Conservation (phyloP, 768 basidiomycete species). For the Rhizopogon vinicolor region DNA sequence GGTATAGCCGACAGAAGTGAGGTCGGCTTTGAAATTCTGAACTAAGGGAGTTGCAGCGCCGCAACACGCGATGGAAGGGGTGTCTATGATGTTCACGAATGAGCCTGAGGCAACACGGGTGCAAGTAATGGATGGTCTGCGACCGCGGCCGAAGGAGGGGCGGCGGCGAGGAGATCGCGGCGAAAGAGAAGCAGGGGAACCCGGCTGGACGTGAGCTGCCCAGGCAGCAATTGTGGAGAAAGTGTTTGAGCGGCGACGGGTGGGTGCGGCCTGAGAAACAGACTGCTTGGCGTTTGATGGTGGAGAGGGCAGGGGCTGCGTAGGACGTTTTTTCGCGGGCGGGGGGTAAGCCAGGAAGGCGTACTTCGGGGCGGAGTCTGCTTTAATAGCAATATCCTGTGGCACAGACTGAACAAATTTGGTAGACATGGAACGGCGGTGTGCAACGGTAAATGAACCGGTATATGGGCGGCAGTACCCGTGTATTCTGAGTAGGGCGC, state of each 20-base stretch:
- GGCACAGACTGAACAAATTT: constrained; percentile 5
- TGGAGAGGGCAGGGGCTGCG: constrained; percentile 23
- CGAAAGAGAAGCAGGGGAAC: constrained; percentile 49
- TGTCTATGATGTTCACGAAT: constrained; percentile 39
- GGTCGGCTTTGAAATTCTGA: constrained; percentile 46
- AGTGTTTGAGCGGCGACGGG: constrained; percentile 37
- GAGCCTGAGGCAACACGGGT: constrained; percentile 39
- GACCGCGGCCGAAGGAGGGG: constrained; percentile 23
- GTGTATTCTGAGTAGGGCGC: constrained; percentile 4
- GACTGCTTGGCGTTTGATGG: neutral
- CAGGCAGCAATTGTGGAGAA: constrained; percentile 52
- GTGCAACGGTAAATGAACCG: neutral
- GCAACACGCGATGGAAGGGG: constrained; percentile 30
- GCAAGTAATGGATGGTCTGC: constrained; percentile 35
- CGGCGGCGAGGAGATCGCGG: constrained; percentile 35
- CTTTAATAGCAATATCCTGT: constrained; percentile 12
- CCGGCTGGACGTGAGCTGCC: constrained; percentile 65
- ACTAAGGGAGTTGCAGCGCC: constrained; percentile 36
- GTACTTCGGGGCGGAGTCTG: constrained; percentile 21
- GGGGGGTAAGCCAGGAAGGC: constrained; percentile 39
- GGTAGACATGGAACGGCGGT: constrained; percentile 5
- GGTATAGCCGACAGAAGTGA: constrained; percentile 60
- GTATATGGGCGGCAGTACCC: constrained; percentile 5
- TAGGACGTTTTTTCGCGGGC: constrained; percentile 31
- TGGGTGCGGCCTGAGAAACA: constrained; percentile 14